Conservation (phyloP, 176 grass and related monocot genomes). For the Bromus sterilis region DNA sequence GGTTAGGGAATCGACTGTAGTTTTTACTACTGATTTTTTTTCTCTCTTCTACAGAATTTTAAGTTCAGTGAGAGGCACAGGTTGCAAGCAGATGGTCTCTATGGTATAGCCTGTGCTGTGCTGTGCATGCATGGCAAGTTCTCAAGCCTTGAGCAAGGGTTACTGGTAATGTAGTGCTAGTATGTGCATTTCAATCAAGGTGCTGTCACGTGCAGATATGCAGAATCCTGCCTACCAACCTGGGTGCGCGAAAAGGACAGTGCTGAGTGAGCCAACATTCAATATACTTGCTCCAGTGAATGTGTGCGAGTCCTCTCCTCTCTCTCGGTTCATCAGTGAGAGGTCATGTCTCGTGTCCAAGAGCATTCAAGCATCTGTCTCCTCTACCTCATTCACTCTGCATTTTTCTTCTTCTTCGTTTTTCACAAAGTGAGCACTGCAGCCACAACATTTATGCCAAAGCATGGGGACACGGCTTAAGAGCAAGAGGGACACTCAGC, state of each 20-base stretch:
- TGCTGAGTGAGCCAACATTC: conserved; percentile 15
- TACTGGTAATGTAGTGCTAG: not conserved
- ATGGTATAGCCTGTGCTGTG: not conserved
- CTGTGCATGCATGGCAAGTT: not conserved
- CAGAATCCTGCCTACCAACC: conserved; percentile 24
- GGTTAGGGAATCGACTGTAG: too few relatives aligned
- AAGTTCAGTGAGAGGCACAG: not conserved
- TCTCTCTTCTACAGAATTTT: not conserved
- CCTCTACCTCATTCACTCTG: not conserved
- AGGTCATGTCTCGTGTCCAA: not conserved
- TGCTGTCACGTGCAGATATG: conserved; percentile 6
- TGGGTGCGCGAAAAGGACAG: conserved; percentile 30
- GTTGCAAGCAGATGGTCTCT: not conserved
- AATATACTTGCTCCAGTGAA: conserved; percentile 9
- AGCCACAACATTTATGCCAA: not conserved
- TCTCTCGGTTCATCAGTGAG: not conserved
- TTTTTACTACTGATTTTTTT: too few relatives aligned
- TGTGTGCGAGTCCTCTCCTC: not conserved
- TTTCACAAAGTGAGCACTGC: not conserved
- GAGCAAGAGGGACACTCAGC: not conserved
- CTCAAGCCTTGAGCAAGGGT: not conserved
- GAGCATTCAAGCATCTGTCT: conserved; percentile 6
- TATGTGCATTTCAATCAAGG: not conserved
- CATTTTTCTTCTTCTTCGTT: not conserved
- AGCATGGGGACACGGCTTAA: not conserved